phyloP scores from a whole-genome alignment of 208 protist species.

The Lotmaria passim region DNA sequence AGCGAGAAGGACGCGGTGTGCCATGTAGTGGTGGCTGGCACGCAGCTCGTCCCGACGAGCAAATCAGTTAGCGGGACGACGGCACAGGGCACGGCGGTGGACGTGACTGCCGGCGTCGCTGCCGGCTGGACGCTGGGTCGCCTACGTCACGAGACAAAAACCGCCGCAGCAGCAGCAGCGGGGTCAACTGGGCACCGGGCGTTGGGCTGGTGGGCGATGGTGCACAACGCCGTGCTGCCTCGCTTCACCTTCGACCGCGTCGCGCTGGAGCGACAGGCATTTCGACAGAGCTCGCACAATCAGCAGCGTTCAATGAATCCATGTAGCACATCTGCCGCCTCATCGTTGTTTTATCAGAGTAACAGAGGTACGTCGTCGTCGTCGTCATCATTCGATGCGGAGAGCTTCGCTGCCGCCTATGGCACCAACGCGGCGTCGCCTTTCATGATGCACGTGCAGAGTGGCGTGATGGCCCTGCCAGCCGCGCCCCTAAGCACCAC shows the following conservation, averaged over 20 bases:
- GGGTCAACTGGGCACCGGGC: background rate
- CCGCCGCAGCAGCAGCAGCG: background rate
- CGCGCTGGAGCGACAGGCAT: constrained; percentile 17
- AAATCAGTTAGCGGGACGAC: background rate
- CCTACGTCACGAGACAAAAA: background rate
- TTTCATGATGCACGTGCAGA: constrained; percentile 37
- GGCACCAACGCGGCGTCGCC: constrained; percentile 5
- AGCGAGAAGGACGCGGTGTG: constrained; percentile 23
- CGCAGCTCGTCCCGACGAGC: constrained; percentile 17
- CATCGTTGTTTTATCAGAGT: too few species aligned
- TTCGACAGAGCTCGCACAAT: constrained; percentile 4
- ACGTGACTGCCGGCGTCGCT: background rate
- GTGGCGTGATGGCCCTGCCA: constrained; percentile 31
- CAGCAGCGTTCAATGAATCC: constrained; percentile 5
- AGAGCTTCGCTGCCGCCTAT: constrained; percentile 1
- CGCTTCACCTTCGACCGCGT: constrained; percentile 31
- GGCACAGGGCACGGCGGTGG: background rate
- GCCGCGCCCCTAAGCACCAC: background rate
- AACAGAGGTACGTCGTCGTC: background rate
- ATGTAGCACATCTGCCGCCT: too few species aligned
- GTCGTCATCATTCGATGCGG: background rate
- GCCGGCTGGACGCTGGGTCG: constrained; percentile 21
- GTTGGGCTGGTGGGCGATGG: constrained; percentile 34
- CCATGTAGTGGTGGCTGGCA: constrained; percentile 27
- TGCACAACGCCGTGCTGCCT: constrained; percentile 32